A percentile compares a stretch with the other conserved stretches of the same genome.
Evolutionary conservation across 768 basidiomycete species (phyloP).

Genomic region (Tephrocybe sp.): DNA sequence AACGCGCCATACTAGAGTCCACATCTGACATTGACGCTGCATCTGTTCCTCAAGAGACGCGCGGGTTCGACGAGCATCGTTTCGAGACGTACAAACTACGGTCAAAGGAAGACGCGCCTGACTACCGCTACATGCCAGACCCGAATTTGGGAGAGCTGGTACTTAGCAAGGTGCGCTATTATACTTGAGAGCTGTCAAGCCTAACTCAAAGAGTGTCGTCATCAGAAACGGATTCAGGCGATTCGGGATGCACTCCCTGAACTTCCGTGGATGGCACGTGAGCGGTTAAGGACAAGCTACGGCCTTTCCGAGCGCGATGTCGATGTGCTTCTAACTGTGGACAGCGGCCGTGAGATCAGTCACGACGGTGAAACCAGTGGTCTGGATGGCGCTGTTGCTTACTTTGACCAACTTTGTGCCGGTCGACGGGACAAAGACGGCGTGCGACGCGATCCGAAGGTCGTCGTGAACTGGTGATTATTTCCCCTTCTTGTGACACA

Average conservation of each 20-base stretch:
- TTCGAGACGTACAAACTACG: constrained; percentile 82
- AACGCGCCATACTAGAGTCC: constrained; percentile 54
- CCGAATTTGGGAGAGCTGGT: constrained; percentile 82
- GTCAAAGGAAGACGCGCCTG: constrained; percentile 91
- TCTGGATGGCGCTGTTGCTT: constrained; percentile 58
- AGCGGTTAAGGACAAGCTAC: constrained; percentile 51
- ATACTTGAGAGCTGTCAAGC: background rate
- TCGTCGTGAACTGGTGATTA: constrained; percentile 82
- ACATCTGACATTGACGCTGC: constrained; percentile 30
- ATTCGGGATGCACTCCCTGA: constrained; percentile 65
- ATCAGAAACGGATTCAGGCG: constrained; percentile 61
- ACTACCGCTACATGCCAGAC: constrained; percentile 99
- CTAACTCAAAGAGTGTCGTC: background rate
- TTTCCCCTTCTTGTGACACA: constrained; percentile 7
- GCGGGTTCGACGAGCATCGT: constrained; percentile 82
- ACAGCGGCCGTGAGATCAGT: constrained; percentile 59
- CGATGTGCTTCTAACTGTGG: constrained; percentile 75
- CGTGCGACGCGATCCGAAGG: constrained; percentile 57
- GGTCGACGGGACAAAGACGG: constrained; percentile 9
- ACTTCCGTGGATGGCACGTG: constrained; percentile 65
- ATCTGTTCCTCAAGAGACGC: constrained; percentile 78
- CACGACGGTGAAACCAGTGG: constrained; percentile 52
- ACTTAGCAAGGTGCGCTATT: constrained; percentile 44
- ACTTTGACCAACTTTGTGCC: constrained; percentile 75
- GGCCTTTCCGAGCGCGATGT: constrained; percentile 61